These are phyloP conservation scores for Diversispora epigaea DNA, from an alignment of 192 early-diverging fungal genomes.

Conservation along the genomic window DNA sequence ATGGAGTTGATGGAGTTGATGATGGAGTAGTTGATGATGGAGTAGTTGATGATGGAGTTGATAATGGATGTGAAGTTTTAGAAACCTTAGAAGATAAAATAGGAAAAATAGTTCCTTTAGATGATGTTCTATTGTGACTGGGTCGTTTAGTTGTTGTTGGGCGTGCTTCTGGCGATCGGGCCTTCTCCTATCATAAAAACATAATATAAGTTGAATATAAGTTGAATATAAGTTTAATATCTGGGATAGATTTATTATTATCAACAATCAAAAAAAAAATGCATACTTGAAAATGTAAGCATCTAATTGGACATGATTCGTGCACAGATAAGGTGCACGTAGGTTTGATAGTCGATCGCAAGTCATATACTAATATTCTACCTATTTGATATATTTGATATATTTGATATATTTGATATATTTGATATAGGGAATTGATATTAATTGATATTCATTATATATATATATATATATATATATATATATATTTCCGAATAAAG, in stretches of 20 bases:
- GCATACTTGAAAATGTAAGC: conserved; percentile 34
- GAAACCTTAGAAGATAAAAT: not conserved
- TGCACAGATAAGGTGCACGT: conserved; percentile 29
- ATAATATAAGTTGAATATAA: not conserved
- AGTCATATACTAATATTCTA: conserved; percentile 44
- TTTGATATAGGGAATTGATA: no score
- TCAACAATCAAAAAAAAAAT: not conserved
- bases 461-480: no score
- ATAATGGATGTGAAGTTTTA: not conserved
- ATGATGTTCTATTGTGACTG: conserved; percentile 23
- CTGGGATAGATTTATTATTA: no score
- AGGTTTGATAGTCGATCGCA: conserved; percentile 40
- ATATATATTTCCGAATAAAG: no score
- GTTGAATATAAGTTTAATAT: no score
- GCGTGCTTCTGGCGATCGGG: not conserved
- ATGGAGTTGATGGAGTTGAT: no score
- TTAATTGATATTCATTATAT: no score
- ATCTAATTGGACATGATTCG: conserved; percentile 31
- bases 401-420: not conserved
- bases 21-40: no score
- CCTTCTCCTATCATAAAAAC: conserved; percentile 6
- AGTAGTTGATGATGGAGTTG: not conserved
- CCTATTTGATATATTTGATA: not conserved
- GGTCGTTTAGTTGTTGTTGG: not conserved
- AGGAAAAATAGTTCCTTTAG: not conserved